Evolutionary conservation across 2,329 filamentous ascomycete genomes (phyloP).

Genomic region (Tolypocladium inflatum): DNA sequence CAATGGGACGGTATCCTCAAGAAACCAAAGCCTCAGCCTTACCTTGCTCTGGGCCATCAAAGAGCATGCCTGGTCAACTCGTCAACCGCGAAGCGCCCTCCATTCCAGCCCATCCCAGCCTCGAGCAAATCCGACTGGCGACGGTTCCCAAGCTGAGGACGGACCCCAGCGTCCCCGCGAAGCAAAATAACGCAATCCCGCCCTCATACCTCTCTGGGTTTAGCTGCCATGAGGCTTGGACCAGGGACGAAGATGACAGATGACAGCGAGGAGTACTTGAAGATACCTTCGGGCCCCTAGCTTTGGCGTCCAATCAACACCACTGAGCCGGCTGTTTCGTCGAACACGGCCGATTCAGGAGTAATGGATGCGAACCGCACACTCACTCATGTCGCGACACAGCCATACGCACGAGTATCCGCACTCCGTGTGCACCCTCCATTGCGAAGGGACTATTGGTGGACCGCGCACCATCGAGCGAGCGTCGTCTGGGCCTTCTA

Average conservation of each 20-base stretch:
- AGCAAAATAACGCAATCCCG: constrained; percentile 10
- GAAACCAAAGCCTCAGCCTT: no score
- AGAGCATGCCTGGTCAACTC: background rate
- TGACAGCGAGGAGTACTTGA: constrained; percentile 8
- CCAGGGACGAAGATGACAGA: constrained; percentile 11
- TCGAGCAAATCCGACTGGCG: background rate
- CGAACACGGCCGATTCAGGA: background rate
- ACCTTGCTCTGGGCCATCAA: background rate
- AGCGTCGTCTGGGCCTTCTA: background rate
- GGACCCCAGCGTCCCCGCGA: background rate
- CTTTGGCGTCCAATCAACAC: background rate
- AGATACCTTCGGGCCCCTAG: constrained; percentile 5
- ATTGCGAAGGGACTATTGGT: background rate
- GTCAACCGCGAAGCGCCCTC: background rate
- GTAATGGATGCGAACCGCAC: background rate
- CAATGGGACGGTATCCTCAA: background rate
- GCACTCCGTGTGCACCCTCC: background rate
- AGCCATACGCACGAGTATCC: background rate
- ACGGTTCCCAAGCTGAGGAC: background rate
- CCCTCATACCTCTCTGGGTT: constrained; percentile 11
- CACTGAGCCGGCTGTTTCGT: background rate
- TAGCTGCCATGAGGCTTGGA: constrained; percentile 8
- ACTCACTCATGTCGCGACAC: background rate
- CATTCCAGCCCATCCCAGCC: background rate
- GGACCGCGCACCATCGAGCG: background rate